Conservation (phyloP, 2,329 filamentous ascomycete genomes). For the Monosporascus sp. region DNA sequence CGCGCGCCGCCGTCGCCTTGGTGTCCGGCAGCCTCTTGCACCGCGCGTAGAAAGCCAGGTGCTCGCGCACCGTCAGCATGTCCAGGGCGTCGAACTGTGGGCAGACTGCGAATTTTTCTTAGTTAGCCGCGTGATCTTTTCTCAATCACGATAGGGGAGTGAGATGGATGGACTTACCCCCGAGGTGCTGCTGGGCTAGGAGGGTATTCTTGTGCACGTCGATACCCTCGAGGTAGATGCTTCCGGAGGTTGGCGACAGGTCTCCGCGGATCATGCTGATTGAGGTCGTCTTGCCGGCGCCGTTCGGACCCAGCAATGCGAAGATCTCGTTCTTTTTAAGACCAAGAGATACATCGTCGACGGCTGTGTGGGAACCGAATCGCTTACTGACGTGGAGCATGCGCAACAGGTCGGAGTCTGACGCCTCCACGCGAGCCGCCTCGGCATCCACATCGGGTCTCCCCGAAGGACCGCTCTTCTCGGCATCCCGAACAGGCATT, state of each 20-base stretch:
- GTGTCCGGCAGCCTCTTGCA: conserved; percentile 61
- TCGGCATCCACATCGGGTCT: conserved; percentile 24
- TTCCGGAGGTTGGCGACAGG: conserved; percentile 56
- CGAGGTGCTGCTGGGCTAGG: conserved; percentile 57
- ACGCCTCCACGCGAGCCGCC: conserved; percentile 21
- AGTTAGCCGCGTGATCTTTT: not conserved
- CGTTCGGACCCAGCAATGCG: conserved; percentile 70
- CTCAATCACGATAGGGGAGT: not conserved
- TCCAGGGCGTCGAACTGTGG: conserved; percentile 72
- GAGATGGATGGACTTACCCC: conserved; percentile 26
- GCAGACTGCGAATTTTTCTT: conserved; percentile 44
- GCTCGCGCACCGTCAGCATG: conserved; percentile 66
- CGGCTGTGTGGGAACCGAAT: conserved; percentile 59
- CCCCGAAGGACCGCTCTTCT: conserved; percentile 14
- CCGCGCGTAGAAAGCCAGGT: conserved; percentile 67
- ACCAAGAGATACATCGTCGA: conserved; percentile 67
- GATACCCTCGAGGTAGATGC: conserved; percentile 63
- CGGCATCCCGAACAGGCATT: conserved; percentile 12
- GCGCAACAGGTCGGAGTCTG: conserved; percentile 43
- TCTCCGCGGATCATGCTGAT: conserved; percentile 71
- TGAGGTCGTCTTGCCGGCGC: conserved; percentile 69
- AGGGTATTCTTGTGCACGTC: conserved; percentile 60
- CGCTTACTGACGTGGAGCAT: conserved; percentile 63
- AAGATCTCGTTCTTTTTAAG: conserved; percentile 65
- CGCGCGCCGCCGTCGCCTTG: conserved; percentile 56